A percentile compares a stretch with the other conserved stretches of the same genome.
Evolutionary conservation across 805 yeast genomes (phyloP).

Genomic region (Spathaspora hagerdaliae): DNA sequence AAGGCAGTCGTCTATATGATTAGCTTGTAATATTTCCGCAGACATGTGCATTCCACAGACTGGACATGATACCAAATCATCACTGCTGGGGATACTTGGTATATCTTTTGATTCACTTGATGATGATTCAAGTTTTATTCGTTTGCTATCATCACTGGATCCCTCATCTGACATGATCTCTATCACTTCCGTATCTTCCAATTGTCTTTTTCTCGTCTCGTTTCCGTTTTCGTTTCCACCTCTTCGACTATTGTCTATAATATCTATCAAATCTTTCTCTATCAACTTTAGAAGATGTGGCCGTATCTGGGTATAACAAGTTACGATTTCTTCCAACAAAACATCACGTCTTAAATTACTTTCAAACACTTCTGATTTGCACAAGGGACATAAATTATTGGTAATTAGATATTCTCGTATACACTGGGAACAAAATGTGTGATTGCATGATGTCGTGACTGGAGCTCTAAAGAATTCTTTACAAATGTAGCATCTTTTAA

Average conservation of each 20-base stretch:
- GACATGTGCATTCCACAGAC: constrained; percentile 57
- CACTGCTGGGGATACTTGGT: background rate
- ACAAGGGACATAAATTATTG: constrained; percentile 70
- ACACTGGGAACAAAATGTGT: constrained; percentile 85
- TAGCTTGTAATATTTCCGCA: constrained; percentile 48
- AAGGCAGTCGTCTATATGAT: constrained; percentile 63
- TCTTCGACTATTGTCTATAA: background rate
- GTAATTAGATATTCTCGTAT: constrained; percentile 65
- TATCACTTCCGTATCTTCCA: constrained; percentile 9
- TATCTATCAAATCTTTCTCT: background rate
- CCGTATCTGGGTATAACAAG: constrained; percentile 39
- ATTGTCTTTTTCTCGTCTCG: constrained; percentile 4
- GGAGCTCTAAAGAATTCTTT: constrained; percentile 80
- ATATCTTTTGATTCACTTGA: background rate
- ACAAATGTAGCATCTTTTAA: constrained; percentile 81
- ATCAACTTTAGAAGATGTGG: constrained; percentile 9
- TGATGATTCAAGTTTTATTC: background rate
- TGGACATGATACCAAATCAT: constrained; percentile 55
- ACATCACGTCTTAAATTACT: constrained; percentile 64
- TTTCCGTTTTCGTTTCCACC: background rate
- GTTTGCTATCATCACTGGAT: background rate
- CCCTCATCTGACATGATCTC: constrained; percentile 11
- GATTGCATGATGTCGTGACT: constrained; percentile 79
- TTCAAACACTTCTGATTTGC: constrained; percentile 67
- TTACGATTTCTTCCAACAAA: constrained; percentile 66